Conservation (phyloP, 1,139 yeast species). For the Saccharomyces hybrid region DNA sequence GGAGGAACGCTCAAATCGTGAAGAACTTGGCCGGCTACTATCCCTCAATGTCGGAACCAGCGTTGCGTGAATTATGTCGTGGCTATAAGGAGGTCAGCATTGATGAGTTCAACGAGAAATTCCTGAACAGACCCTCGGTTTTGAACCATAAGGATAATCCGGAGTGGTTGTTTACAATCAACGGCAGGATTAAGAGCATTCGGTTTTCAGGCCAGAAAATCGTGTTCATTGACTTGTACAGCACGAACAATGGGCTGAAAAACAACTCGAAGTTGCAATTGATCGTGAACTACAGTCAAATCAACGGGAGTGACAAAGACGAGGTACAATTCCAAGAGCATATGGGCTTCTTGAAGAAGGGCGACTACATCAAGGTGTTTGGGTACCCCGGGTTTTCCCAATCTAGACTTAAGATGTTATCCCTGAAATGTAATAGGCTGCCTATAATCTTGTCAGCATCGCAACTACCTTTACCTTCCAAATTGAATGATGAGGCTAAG, state of each 20-base stretch:
- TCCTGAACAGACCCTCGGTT: neutral
- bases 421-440: slow-evolving; percentile 50
- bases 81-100: slow-evolving; percentile 5
- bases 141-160: neutral
- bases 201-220: slow-evolving; percentile 29
- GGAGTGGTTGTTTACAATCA: slow-evolving; percentile 1
- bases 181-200: slow-evolving; percentile 25
- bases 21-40: slow-evolving; percentile 12
- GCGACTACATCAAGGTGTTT: slow-evolving; percentile 57
- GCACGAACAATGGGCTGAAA: slow-evolving; percentile 10
- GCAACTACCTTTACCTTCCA: slow-evolving; percentile 62
- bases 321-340: slow-evolving; percentile 36
- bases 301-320: neutral
- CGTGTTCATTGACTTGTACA: slow-evolving; percentile 27
- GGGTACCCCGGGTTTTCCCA: slow-evolving; percentile 74
- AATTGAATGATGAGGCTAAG: slow-evolving; percentile 45
- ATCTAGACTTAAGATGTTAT: slow-evolving; percentile 56
- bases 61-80: neutral
- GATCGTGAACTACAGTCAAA: slow-evolving; percentile 8
- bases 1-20: slow-evolving; percentile 2
- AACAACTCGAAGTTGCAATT: slow-evolving; percentile 16
- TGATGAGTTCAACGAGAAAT: slow-evolving; percentile 10
- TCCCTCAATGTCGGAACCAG: slow-evolving; percentile 22
- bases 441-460: slow-evolving; percentile 58
- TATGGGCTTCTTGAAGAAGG: slow-evolving; percentile 49